Evolutionary conservation across 2,329 filamentous ascomycete species (phyloP).

Genomic region (Sarocladium kiliense): DNA sequence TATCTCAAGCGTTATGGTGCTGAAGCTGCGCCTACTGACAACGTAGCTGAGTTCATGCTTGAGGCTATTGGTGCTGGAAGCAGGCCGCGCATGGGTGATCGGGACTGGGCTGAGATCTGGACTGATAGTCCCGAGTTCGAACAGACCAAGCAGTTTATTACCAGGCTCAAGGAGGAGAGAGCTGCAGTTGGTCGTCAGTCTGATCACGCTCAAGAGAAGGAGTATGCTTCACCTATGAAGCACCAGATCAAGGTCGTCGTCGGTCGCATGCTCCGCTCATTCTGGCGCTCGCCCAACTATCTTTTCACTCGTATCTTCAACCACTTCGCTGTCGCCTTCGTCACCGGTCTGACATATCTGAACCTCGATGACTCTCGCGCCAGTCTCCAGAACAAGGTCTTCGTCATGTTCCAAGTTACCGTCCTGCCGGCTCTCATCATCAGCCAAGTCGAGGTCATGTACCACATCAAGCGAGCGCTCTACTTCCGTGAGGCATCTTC

Average conservation of each 20-base stretch:
- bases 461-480: conserved; percentile 71
- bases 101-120: conserved; percentile 81
- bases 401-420: conserved; percentile 85
- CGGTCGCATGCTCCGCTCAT: conserved; percentile 67
- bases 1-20: conserved; percentile 59
- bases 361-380: conserved; percentile 70
- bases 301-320: conserved; percentile 84
- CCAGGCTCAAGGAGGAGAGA: conserved; percentile 59
- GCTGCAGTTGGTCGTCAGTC: conserved; percentile 31
- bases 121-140: conserved; percentile 65
- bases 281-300: conserved; percentile 86
- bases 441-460: conserved; percentile 75
- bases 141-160: conserved; percentile 60
- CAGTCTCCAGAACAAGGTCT: conserved; percentile 79
- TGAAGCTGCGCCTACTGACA: conserved; percentile 48
- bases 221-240: conserved; percentile 75
- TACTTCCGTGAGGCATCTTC: conserved; percentile 82
- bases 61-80: conserved; percentile 77
- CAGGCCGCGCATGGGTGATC: conserved; percentile 63
- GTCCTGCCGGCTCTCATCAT: conserved; percentile 80
- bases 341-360: conserved; percentile 76
- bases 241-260: conserved; percentile 77
- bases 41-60: conserved; percentile 75
- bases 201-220: conserved; percentile 56
- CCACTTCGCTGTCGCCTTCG: conserved; percentile 70